A percentile compares a stretch with the other conserved stretches of the same genome.
These are phyloP conservation scores for Cadophora malorum DNA, from an alignment of 2,329 filamentous ascomycete species.

Conservation along the genomic window DNA sequence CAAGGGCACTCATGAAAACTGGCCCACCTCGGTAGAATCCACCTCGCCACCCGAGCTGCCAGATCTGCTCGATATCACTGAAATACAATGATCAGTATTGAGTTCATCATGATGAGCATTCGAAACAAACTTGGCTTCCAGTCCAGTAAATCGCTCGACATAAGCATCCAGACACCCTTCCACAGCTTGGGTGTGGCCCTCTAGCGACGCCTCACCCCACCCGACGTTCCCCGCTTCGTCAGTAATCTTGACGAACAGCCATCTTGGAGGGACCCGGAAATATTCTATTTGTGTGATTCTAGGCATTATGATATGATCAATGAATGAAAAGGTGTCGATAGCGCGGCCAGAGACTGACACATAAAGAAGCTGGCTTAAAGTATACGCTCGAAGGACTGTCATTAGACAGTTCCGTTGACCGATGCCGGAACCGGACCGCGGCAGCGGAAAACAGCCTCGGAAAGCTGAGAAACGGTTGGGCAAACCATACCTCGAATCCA, in stretches of 20 bases:
- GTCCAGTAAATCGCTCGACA: conserved; percentile 64
- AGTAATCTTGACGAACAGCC: conserved; percentile 79
- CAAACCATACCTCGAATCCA: too few species aligned
- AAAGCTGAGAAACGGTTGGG: neutral
- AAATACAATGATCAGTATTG: neutral
- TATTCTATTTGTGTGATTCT: conserved; percentile 73
- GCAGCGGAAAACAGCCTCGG: neutral
- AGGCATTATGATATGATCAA: conserved; percentile 54
- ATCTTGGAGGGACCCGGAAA: conserved; percentile 77
- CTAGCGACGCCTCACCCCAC: conserved; percentile 79
- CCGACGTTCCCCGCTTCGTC: conserved; percentile 69
- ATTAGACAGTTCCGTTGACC: neutral
- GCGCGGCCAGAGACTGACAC: too few species aligned
- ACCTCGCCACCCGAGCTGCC: conserved; percentile 74
- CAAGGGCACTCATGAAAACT: conserved; percentile 80
- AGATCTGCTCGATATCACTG: conserved; percentile 77
- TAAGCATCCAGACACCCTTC: conserved; percentile 76
- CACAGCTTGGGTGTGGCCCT: conserved; percentile 73
- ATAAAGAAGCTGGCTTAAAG: too few species aligned
- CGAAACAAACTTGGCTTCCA: conserved; percentile 70
- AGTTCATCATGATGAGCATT: neutral
- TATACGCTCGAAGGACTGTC: neutral
- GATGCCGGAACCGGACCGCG: neutral
- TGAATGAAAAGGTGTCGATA: neutral
- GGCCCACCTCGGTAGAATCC: conserved; percentile 80